phyloP scores from a whole-genome alignment of 768 basidiomycete genomes.

The Psilocybe tampanensis region DNA sequence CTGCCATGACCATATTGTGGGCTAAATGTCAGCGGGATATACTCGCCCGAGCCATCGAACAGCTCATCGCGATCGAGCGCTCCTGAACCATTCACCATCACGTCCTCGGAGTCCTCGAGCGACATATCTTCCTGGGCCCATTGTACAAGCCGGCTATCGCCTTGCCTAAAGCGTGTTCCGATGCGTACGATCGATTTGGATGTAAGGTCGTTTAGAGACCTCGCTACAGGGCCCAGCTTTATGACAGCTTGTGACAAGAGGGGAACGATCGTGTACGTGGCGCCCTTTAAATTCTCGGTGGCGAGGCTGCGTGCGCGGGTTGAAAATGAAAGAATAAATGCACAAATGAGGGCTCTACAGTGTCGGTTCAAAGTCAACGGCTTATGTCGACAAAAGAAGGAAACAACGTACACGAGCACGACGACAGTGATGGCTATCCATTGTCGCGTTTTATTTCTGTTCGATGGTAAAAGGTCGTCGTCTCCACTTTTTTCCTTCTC shows the following conservation, averaged over 20 bases:
- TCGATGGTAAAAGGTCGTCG: slow-evolving; percentile 25
- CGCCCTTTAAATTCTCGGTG: slow-evolving; percentile 20
- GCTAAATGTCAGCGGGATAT: slow-evolving; percentile 46
- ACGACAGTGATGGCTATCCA: slow-evolving; percentile 28
- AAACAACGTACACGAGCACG: slow-evolving; percentile 24
- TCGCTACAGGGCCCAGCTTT: slow-evolving; percentile 21
- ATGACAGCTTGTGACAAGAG: slow-evolving; percentile 16
- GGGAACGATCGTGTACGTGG: slow-evolving; percentile 20
- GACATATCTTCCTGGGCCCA: slow-evolving; percentile 53
- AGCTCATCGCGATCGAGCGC: slow-evolving; percentile 23
- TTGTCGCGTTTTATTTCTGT: slow-evolving; percentile 13
- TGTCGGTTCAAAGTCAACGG: neutral
- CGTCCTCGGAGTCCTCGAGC: slow-evolving; percentile 39
- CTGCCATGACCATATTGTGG: slow-evolving; percentile 19
- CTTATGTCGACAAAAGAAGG: neutral
- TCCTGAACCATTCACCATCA: slow-evolving; percentile 45
- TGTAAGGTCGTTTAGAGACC: slow-evolving; percentile 15
- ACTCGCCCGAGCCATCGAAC: slow-evolving; percentile 37
- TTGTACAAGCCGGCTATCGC: slow-evolving; percentile 42
- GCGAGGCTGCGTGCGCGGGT: slow-evolving; percentile 26
- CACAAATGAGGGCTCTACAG: slow-evolving; percentile 13
- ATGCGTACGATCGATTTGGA: slow-evolving; percentile 22
- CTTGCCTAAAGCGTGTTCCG: slow-evolving; percentile 35
- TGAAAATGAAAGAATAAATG: slow-evolving; percentile 25
- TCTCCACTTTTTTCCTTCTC: slow-evolving; percentile 22